A percentile compares a stretch with the other conserved stretches of the same genome.
Evolutionary conservation across 2,329 filamentous ascomycete genomes (phyloP).

Genomic region (Neopestalotiopsis rosae): DNA sequence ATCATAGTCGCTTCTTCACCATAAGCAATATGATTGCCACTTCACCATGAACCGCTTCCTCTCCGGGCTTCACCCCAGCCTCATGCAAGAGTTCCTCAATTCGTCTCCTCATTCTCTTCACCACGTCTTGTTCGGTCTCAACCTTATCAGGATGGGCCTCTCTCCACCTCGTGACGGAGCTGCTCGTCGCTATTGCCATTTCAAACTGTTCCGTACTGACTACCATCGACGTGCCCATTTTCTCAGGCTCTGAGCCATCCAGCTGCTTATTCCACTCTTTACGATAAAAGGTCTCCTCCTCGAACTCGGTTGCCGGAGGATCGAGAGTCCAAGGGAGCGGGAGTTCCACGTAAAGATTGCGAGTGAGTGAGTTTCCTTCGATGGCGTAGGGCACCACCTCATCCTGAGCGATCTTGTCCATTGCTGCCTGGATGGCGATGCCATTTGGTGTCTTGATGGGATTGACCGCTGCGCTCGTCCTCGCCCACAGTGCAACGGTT

Average conservation of each 20-base stretch:
- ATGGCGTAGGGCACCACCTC: slow-evolving; percentile 43
- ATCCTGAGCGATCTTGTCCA: slow-evolving; percentile 43
- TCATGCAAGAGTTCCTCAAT: slow-evolving; percentile 37
- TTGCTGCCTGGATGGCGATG: slow-evolving; percentile 44
- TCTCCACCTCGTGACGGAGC: slow-evolving; percentile 49
- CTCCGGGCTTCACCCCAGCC: slow-evolving; percentile 40
- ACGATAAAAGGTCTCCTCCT: slow-evolving; percentile 42
- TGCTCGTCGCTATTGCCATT: slow-evolving; percentile 41
- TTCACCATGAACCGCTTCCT: slow-evolving; percentile 34
- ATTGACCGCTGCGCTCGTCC: slow-evolving; percentile 35
- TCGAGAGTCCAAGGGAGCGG: slow-evolving; percentile 54
- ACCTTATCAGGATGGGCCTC: slow-evolving; percentile 46
- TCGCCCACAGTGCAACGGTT: slow-evolving; percentile 54
- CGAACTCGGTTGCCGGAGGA: slow-evolving; percentile 41
- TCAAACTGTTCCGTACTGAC: slow-evolving; percentile 41
- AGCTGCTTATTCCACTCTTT: slow-evolving; percentile 45
- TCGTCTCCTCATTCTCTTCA: slow-evolving; percentile 34
- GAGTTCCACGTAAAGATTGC: slow-evolving; percentile 47
- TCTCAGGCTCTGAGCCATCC: slow-evolving; percentile 33
- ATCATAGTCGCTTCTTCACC: slow-evolving; percentile 18
- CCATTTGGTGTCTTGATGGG: slow-evolving; percentile 41
- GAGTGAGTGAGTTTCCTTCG: slow-evolving; percentile 48
- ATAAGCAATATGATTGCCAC: slow-evolving; percentile 14
- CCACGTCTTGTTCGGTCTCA: slow-evolving; percentile 45
- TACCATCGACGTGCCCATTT: slow-evolving; percentile 24